Conservation (phyloP, 768 basidiomycete species). For the Psilocybe sp. region DNA sequence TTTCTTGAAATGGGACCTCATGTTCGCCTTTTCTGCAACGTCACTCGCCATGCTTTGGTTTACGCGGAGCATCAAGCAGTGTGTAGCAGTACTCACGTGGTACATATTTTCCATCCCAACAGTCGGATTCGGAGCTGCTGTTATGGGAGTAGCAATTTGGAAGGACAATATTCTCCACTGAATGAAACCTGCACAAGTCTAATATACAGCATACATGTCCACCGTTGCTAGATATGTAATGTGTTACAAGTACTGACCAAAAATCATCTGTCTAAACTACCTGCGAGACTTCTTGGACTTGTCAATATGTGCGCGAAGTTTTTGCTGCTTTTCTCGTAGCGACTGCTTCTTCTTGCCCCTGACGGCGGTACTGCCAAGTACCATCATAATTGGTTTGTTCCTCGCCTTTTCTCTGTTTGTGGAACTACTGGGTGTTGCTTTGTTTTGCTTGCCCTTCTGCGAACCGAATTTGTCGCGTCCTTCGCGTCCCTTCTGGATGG, state of each 20-base stretch:
- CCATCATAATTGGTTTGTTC: slow-evolving; percentile 97
- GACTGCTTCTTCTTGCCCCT: slow-evolving; percentile 81
- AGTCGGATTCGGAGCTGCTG: slow-evolving; percentile 51
- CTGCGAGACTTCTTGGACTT: slow-evolving; percentile 53
- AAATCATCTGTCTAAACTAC: background rate
- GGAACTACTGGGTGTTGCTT: slow-evolving; percentile 75
- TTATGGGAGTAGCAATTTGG: slow-evolving; percentile 47
- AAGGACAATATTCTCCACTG: slow-evolving; percentile 28
- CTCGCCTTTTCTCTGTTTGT: slow-evolving; percentile 91
- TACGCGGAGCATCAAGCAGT: slow-evolving; percentile 27
- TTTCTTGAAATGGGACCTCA: slow-evolving; percentile 52
- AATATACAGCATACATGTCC: too few species aligned
- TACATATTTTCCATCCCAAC: slow-evolving; percentile 35
- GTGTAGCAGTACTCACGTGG: slow-evolving; percentile 38
- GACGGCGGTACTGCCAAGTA: slow-evolving; percentile 73
- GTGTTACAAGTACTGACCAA: background rate
- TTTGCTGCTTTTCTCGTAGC: slow-evolving; percentile 77
- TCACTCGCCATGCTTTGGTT: slow-evolving; percentile 52
- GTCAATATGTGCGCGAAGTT: slow-evolving; percentile 73
- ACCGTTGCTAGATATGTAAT: background rate
- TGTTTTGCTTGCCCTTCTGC: slow-evolving; percentile 88
- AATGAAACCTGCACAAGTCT: too few species aligned
- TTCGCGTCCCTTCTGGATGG: slow-evolving; percentile 89
- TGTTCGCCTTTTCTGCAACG: slow-evolving; percentile 35
- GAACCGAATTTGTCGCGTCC: slow-evolving; percentile 93